Evolutionary conservation across 805 yeast genomes (phyloP).

Genomic region (Tetrapisispora namnaoensis): DNA sequence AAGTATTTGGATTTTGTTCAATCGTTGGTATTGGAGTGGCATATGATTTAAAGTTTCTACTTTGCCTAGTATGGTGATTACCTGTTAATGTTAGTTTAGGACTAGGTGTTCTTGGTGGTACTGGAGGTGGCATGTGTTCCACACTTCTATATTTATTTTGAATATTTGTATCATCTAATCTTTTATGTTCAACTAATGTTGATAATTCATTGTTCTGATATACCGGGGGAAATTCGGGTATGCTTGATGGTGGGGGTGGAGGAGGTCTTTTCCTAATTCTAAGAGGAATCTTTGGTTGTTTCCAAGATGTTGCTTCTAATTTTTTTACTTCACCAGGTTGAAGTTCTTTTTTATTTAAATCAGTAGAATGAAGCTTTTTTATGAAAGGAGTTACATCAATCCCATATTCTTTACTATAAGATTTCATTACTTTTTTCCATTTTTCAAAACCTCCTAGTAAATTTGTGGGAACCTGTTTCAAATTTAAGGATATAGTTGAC

Average conservation of each 20-base stretch:
- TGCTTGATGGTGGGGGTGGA: constrained; percentile 23
- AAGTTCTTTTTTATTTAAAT: neutral
- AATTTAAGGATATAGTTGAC: constrained; percentile 12
- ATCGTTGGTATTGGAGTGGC: constrained; percentile 28
- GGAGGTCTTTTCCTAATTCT: constrained; percentile 21
- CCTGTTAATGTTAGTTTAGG: neutral
- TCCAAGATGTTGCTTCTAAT: constrained; percentile 4
- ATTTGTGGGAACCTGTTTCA: constrained; percentile 21
- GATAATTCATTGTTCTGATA: constrained; percentile 2
- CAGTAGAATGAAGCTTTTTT: constrained; percentile 6
- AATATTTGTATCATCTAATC: constrained; percentile 3
- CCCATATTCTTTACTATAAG: constrained; percentile 17
- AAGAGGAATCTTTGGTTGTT: constrained; percentile 20
- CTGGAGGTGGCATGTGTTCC: neutral
- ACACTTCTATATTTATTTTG: neutral
- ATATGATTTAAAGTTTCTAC: neutral
- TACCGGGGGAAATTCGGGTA: constrained; percentile 11
- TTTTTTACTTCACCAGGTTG: neutral
- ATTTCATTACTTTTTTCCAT: constrained; percentile 32
- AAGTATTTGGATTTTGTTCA: constrained; percentile 30
- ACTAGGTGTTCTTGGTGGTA: neutral
- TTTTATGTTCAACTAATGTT: neutral
- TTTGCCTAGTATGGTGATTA: neutral
- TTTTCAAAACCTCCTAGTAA: constrained; percentile 39
- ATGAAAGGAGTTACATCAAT: constrained; percentile 19